phyloP scores from a whole-genome alignment of 768 basidiomycete genomes.

The Kwoniella dejecticola region DNA sequence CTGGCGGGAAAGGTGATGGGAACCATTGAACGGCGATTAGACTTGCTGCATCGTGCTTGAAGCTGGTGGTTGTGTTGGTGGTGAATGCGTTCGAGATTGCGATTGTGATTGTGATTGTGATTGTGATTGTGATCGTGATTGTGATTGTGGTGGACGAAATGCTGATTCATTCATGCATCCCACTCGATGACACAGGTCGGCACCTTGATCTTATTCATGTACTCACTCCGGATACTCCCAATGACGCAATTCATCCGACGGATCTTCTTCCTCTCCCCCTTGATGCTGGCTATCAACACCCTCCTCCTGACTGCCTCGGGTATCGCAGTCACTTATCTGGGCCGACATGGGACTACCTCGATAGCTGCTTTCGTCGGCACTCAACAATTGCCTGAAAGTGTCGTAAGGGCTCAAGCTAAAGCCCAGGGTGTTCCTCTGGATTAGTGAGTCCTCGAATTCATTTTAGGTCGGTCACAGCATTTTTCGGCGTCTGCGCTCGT shows the following conservation, averaged over 20 bases:
- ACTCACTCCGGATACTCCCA: constrained; percentile 21
- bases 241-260: constrained; percentile 16
- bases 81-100: not conserved
- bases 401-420: constrained; percentile 12
- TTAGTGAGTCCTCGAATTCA: constrained; percentile 6
- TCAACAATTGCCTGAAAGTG: constrained; percentile 17
- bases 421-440: constrained; percentile 10
- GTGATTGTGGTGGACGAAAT: too few species aligned
- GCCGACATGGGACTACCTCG: constrained; percentile 10
- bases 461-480: not conserved
- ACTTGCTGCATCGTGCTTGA: too few species aligned
- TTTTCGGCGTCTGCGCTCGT: not conserved
- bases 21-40: not conserved
- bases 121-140: too few species aligned
- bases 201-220: constrained; percentile 25
- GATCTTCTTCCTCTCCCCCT: constrained; percentile 30
- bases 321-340: constrained; percentile 22
- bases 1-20: too few species aligned
- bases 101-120: too few species aligned
- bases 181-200: constrained; percentile 21
- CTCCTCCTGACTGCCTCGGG: constrained; percentile 21
- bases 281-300: constrained; percentile 26
- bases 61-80: not conserved
- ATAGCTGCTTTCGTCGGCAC: constrained; percentile 19
- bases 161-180: too few species aligned